Evolutionary conservation across 2,329 filamentous ascomycete species (phyloP).

Genomic region (Reticulascus tulasneorum): DNA sequence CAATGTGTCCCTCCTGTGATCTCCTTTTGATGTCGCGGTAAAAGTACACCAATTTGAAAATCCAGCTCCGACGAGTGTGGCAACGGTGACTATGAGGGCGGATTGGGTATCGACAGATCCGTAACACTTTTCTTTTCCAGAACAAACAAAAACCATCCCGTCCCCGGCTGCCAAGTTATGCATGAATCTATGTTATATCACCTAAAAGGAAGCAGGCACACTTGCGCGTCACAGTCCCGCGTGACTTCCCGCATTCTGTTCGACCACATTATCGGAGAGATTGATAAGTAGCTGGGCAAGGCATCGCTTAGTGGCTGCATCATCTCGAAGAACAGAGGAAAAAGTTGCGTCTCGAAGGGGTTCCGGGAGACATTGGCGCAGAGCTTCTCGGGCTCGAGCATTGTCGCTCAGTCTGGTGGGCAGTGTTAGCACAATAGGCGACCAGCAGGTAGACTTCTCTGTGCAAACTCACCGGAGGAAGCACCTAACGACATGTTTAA

Average conservation of each 20-base stretch:
- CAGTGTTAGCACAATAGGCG: too few relatives aligned
- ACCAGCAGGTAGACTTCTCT: background rate
- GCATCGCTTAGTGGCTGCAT: slow-evolving; percentile 95
- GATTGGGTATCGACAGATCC: slow-evolving; percentile 11
- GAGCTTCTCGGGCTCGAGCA: slow-evolving; percentile 86
- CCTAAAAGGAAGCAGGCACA: slow-evolving; percentile 1
- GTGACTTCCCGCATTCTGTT: slow-evolving; percentile 25
- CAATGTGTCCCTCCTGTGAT: too few relatives aligned
- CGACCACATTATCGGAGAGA: slow-evolving; percentile 80
- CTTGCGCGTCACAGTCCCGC: slow-evolving; percentile 18
- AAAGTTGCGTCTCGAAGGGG: slow-evolving; percentile 99
- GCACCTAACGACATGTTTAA: slow-evolving; percentile 97
- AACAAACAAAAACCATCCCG: slow-evolving; percentile 11
- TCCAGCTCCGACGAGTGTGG: too few relatives aligned
- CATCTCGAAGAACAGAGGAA: slow-evolving; percentile 90
- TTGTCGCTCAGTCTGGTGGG: slow-evolving; percentile 83
- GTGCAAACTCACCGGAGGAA: slow-evolving; percentile 81
- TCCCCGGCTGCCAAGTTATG: slow-evolving; percentile 13
- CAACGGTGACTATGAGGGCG: too few relatives aligned
- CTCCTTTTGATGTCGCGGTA: too few relatives aligned
- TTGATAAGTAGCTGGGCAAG: slow-evolving; percentile 97
- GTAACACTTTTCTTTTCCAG: slow-evolving; percentile 10
- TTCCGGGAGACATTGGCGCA: slow-evolving; percentile 93
- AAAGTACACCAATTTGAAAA: too few relatives aligned
- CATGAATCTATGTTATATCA: slow-evolving; percentile 10